phyloP scores from a whole-genome alignment of 805 yeast species.

The Brettanomyces nanus region DNA sequence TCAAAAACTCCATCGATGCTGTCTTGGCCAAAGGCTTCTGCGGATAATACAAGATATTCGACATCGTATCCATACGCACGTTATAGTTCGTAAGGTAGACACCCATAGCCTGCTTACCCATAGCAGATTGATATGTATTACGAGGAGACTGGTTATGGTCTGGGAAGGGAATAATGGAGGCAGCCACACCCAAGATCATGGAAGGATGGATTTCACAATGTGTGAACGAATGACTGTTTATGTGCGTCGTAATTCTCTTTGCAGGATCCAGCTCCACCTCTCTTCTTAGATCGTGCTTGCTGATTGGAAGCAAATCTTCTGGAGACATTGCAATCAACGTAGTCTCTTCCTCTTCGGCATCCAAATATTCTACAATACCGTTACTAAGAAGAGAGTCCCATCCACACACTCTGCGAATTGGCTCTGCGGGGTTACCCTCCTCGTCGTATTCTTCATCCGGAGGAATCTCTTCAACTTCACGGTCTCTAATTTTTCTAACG shows the following conservation, averaged over 20 bases:
- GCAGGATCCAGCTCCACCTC: constrained; percentile 57
- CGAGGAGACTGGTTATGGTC: constrained; percentile 99
- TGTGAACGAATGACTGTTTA: constrained; percentile 68
- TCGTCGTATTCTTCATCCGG: constrained; percentile 38
- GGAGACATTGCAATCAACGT: constrained; percentile 98
- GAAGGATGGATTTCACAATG: constrained; percentile 99
- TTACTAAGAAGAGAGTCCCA: constrained; percentile 79
- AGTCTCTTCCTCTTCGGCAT: constrained; percentile 98
- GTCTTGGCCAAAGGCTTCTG: constrained; percentile 98
- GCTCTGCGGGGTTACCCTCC: constrained; percentile 39
- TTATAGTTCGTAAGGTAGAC: constrained; percentile 91
- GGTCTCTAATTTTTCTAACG: constrained; percentile 56
- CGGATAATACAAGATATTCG: constrained; percentile 93
- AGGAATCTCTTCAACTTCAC: constrained; percentile 49
- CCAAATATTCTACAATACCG: constrained; percentile 93
- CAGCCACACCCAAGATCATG: constrained; percentile 98
- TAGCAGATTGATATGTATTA: constrained; percentile 98
- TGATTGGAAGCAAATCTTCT: constrained; percentile 74
- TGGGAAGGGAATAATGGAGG: constrained; percentile 98
- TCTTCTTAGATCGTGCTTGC: constrained; percentile 31
- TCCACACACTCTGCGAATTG: constrained; percentile 41
- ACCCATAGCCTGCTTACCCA: constrained; percentile 99
- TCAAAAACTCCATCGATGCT: constrained; percentile 93
- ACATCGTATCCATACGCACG: constrained; percentile 99
- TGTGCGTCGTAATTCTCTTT: constrained; percentile 65